phyloP scores from a whole-genome alignment of 2,329 filamentous ascomycete genomes.

The Ascochyta clinopodiicola region DNA sequence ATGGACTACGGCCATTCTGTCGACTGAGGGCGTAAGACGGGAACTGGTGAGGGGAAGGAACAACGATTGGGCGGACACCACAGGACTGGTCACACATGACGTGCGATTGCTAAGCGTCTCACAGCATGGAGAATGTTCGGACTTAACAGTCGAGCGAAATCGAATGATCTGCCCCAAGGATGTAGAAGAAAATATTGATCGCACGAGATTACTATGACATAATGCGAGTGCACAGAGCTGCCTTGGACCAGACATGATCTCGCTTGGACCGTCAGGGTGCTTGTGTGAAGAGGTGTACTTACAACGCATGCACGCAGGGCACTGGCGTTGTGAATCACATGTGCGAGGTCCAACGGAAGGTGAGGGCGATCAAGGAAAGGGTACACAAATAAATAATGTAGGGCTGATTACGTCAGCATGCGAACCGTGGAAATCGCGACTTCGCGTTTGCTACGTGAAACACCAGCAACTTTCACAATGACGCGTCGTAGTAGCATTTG shows the following conservation, averaged over 20 bases:
- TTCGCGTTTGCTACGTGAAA: not conserved
- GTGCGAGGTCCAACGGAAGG: not conserved
- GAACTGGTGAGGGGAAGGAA: constrained; percentile 4
- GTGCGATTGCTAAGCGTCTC: constrained; percentile 17
- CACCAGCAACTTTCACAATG: constrained; percentile 11
- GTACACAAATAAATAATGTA: not conserved
- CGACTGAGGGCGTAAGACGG: constrained; percentile 9
- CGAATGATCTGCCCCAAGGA: constrained; percentile 9
- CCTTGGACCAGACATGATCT: not conserved
- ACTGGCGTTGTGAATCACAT: not conserved
- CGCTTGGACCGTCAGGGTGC: not conserved
- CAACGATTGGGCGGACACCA: not conserved
- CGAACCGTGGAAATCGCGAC: not conserved
- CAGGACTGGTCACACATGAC: constrained; percentile 2
- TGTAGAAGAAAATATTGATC: constrained; percentile 1
- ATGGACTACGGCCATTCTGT: constrained; percentile 2
- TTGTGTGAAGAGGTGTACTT: no score
- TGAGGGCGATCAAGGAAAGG: not conserved
- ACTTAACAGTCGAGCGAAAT: not conserved
- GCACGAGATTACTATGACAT: constrained; percentile 8
- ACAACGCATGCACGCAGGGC: no score
- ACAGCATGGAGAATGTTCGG: not conserved
- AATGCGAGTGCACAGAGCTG: constrained; percentile 4
- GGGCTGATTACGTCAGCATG: constrained; percentile 10
- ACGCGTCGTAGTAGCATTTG: constrained; percentile 15